Evolutionary conservation across 805 yeast genomes (phyloP), one percentile per base, ranked within the genome.

Genomic region (Ogataea naganishii): DNA sequence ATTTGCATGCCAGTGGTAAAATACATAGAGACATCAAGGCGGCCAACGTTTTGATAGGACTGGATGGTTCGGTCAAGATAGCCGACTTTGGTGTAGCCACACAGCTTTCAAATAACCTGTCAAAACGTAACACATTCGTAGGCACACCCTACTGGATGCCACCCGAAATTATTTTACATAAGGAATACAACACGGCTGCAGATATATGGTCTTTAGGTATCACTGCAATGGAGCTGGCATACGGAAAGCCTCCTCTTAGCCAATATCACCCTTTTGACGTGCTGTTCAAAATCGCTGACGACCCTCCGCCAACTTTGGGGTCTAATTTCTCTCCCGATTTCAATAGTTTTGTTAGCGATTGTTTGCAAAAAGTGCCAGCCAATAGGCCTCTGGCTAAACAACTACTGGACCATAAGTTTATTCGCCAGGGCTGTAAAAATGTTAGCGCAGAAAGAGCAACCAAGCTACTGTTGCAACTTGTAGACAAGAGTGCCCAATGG

Each of bases 51-150:
- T 58, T 89, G 20, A 51, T 88, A 12, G 76, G 84, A 13, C 67
- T 68, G 2, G 56, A 65, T 9, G 88, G 94, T 3, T 76, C 70
- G 7, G 89, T 85, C 10, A 92, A 89, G 45, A 66, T 89, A 28
- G 96, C 96, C 2, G 98, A 89, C 53, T 89, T 89, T 55, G 97
- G 97, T 1, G 96, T 89, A 8, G 94, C 97, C 1, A 83, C 96
- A 1, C 81, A 77, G 42, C 64, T 57, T 4, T 65, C 75, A 2
- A 77, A 76, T 30, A 64, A 71, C 41, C 56, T 72, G 34, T 63
- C 72, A 12, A 63, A 74, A 34, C 33, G 63, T 26, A 62, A 66
- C 49, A 58, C 79, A 0, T 64, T 71, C 46, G 77, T 72, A 4
- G 79, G 79, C 0, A 72, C 79, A 0, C 78, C 79, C 0, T 71